Base-by-base conservation (phyloP, 2,329 filamentous ascomycete genomes). In the Clonostachys rhizophaga region DNA sequence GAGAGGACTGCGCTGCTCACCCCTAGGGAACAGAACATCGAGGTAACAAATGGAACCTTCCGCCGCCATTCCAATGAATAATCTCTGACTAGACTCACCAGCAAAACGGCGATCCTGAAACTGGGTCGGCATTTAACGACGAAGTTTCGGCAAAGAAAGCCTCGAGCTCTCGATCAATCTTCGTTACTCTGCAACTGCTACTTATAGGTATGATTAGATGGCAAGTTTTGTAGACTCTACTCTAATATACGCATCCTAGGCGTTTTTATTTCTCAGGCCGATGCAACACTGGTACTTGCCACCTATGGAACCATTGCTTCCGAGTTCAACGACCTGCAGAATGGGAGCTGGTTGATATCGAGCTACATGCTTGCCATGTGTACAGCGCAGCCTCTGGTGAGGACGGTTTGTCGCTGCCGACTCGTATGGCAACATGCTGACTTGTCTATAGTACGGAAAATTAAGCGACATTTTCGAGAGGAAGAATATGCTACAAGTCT, bases 381-480 rank as follows among this genome's bases (percentile, higher is more conserved):
- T 0, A 58, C 62, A 9, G 62, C 60, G 0, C 63, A 66, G 45
- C 53, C 58, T 10, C 49, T 59, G 82, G 81, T 83, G 52, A 36
- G 54, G 45, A n/a, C 4, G 10, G 36, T 3, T 39, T 39, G 36
- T 18, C 4, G 36, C 17, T n/a, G 17, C 36, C 5, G 11, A n/a
- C 16, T 16, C 2, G 16, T 16, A 39, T n/a, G 36, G 14, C n/a
- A 39, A 39, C 4, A 39, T 39, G 7, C 14, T 39, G 14, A n/a
- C 36, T n/a, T n/a, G 36, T 18, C 14, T 39, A 10, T 39, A 39
- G 1, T 90, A 86, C 54, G 86, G 86, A 42, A 86, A 85, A 55
- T 69, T 88, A 5, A 82, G 75, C 44, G 84, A 88, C 57, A 86
- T 89, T 34, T 87, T 88, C 55, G 84, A 85, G 11, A 76, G 86